Percentiles rank a stretch among this genome's conserved stretches.
These are phyloP conservation scores for Penicillium sp. DNA, from an alignment of 2,329 filamentous ascomycete genomes.

Conservation along the genomic window DNA sequence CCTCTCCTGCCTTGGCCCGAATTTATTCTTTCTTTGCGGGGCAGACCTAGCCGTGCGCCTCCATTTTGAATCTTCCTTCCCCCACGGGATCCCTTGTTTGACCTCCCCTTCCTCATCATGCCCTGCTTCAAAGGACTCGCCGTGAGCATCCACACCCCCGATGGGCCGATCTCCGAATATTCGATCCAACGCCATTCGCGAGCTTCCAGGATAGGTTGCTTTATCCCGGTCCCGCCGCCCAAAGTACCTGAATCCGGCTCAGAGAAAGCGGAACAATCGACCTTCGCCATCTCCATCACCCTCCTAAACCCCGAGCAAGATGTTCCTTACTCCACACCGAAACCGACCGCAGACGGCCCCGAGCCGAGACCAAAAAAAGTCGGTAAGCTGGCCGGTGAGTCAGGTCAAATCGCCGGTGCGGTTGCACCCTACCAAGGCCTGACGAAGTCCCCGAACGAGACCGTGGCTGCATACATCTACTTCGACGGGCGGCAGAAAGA, in stretches of 20 bases:
- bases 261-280: constrained; percentile 84
- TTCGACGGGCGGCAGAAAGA: constrained; percentile 95
- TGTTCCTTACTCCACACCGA: constrained; percentile 90
- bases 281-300: constrained; percentile 97
- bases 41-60: constrained; percentile 10
- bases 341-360: constrained; percentile 73
- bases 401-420: constrained; percentile 55
- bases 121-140: constrained; percentile 99
- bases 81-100: constrained; percentile 3
- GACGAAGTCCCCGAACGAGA: constrained; percentile 92
- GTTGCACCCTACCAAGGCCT: constrained; percentile 87
- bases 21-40: constrained; percentile 13
- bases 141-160: constrained; percentile 87
- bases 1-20: constrained; percentile 1
- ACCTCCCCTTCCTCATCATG: constrained; percentile 52
- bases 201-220: constrained; percentile 89
- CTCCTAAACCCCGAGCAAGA: constrained; percentile 84
- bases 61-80: background rate
- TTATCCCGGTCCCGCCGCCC: constrained; percentile 91
- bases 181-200: constrained; percentile 93
- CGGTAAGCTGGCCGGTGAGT: constrained; percentile 64
- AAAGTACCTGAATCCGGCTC: constrained; percentile 69
- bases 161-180: constrained; percentile 82
- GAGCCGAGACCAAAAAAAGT: constrained; percentile 81
- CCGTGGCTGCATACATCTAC: constrained; percentile 97